Evolutionary conservation across 1,284 basidiomycete species (phyloP), one percentile per base, ranked within the genome.

Genomic region (Rhodotorula sp.): DNA sequence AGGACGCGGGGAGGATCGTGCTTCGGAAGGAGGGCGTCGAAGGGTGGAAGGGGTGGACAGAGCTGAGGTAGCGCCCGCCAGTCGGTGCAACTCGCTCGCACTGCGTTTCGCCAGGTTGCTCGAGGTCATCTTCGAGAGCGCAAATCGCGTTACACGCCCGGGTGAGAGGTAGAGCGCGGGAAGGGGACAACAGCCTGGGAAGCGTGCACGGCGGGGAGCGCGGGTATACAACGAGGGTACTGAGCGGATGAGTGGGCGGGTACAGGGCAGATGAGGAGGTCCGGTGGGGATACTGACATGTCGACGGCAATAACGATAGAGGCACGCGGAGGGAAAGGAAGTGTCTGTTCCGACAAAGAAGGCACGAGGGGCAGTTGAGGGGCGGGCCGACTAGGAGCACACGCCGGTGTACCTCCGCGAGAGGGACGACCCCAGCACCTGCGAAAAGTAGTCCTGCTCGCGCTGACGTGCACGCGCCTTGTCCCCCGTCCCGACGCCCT

Each of bases 1-100:
- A 32, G 13, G 70, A 83, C 4, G 80, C 90, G 25, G 90, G 90
- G 78, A 90, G 91, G 77, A 86, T 93, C 54, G 85, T 87, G 72
- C 85, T 92, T 34, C 85, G 90, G 54, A 82, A 79, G 63, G 83
- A 77, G 27, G 72, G 59, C 25, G 60, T 10, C 17, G 32, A 58
- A 29, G 60, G 27, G 29, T 69, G 63, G 71, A 60, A 25, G n/a
- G 27, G 8, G 1, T 69, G 66, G 70, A 58, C 37, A 51, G 60
- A 72, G 65, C 21, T 58, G 51, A 37, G 50, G 44, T 66, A 61
- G 46, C 29, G 19, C 10, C 32, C n/a, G n/a, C n/a, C n/a, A n/a
- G n/a, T 29, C 7, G 8, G 1, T 21, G 61, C 48, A 39, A 50
- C 29, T 34, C 48, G 46, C 46, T 27, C 48, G 48, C 15, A 15